These are phyloP conservation scores for Venturia pyrina DNA, from an alignment of 2,329 filamentous ascomycete genomes.

Conservation along the genomic window DNA sequence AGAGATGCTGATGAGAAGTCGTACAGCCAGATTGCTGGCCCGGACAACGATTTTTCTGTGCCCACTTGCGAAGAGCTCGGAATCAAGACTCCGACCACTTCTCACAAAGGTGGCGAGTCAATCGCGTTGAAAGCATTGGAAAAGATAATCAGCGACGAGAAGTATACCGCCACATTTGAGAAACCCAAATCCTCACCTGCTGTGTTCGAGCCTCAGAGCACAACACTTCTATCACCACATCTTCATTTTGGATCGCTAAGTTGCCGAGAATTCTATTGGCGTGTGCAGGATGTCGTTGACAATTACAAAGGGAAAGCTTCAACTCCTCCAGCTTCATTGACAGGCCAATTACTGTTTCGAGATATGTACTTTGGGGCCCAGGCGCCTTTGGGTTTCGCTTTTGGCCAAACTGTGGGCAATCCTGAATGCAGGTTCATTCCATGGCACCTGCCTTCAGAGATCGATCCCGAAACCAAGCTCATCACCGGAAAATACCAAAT, in stretches of 20 bases:
- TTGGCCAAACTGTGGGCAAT: conserved; percentile 57
- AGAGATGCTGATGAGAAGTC: conserved; percentile 46
- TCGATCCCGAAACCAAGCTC: conserved; percentile 36
- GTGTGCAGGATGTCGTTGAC: conserved; percentile 51
- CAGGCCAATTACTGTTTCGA: conserved; percentile 64
- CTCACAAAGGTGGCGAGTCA: conserved; percentile 62
- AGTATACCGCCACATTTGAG: conserved; percentile 63
- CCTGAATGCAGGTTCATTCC: conserved; percentile 62
- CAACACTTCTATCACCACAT: conserved; percentile 63
- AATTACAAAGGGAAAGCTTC: conserved; percentile 43
- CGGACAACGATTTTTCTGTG: conserved; percentile 58
- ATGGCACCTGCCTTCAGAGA: conserved; percentile 62
- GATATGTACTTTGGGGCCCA: conserved; percentile 81
- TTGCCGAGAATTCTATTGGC: conserved; percentile 65
- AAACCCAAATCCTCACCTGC: conserved; percentile 69
- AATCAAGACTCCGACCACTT: conserved; percentile 52
- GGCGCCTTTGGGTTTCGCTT: conserved; percentile 53
- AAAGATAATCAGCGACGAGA: conserved; percentile 49
- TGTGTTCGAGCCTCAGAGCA: conserved; percentile 61
- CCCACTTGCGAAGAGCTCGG: conserved; percentile 63
- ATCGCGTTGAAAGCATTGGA: conserved; percentile 49
- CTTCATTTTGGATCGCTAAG: conserved; percentile 65
- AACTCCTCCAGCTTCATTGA: conserved; percentile 55
- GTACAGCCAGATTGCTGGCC: conserved; percentile 54
- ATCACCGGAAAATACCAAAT: conserved; percentile 53